A percentile compares a stretch with the other conserved stretches of the same genome.
These are phyloP conservation scores for Daucus carota DNA, from an alignment of 129 eudicot species.

Conservation along the genomic window DH1_v3.0 NC_030385.2:9148501-9149000, in stretches of 20 bases:
- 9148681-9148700: neutral
- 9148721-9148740: neutral
- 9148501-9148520: neutral
- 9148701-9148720: neutral
- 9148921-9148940: conserved; percentile 46
- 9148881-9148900: conserved; percentile 54
- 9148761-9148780: neutral
- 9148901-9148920: conserved; percentile 72
- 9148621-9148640: too few relatives aligned
- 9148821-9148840: conserved; percentile 45
- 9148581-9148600: neutral
- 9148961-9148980: neutral
- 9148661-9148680: neutral
- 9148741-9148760: neutral
- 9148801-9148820: neutral
- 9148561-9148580: neutral
- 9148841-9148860: conserved; percentile 47
- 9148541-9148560: neutral
- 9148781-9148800: neutral
- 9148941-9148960: conserved; percentile 35
- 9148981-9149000: conserved; percentile 2
- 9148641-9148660: neutral
- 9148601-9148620: neutral
- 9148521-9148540: neutral
- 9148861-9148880: conserved; percentile 63